Conservation (phyloP, 202 grass and related monocot genomes). For the Brachypodium distachyon region DNA sequence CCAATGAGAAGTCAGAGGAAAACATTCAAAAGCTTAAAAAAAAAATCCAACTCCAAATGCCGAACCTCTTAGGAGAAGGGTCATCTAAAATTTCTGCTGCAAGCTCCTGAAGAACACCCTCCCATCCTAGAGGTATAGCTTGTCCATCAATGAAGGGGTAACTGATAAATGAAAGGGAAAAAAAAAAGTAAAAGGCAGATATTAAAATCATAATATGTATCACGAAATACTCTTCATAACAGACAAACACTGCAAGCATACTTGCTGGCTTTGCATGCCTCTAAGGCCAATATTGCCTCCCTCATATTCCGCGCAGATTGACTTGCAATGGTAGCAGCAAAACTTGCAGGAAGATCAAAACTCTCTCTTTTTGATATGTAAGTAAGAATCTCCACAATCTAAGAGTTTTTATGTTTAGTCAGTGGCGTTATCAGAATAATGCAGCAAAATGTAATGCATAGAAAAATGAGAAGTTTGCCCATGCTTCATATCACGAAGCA, state of each 20-base stretch:
- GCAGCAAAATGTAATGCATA: neutral
- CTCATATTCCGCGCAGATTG: conserved; percentile 57
- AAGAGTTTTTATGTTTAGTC: neutral
- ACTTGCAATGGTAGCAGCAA: conserved; percentile 44
- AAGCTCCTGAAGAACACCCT: conserved; percentile 48
- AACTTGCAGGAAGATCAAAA: conserved; percentile 46
- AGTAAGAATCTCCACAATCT: conserved; percentile 53
- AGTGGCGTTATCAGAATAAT: neutral
- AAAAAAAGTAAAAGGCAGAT: neutral
- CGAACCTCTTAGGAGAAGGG: conserved; percentile 41
- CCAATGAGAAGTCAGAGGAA: neutral
- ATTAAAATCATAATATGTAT: neutral
- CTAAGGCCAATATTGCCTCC: conserved; percentile 59
- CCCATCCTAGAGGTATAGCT: conserved; percentile 57
- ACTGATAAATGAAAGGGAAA: conserved; percentile 20
- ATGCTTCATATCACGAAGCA: neutral
- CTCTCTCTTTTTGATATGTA: conserved; percentile 51
- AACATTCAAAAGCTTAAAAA: neutral
- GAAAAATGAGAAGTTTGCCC: neutral
- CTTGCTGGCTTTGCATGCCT: conserved; percentile 63
- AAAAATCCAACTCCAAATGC: neutral
- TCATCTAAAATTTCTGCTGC: conserved; percentile 60
- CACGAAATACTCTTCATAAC: neutral
- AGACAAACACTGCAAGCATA: conserved; percentile 7
- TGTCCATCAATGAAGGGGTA: conserved; percentile 61